A percentile compares a stretch with the other conserved stretches of the same genome.
Conservation (phyloP, 106 monocot species). For the Dioscorea zingiberensis region DNA sequence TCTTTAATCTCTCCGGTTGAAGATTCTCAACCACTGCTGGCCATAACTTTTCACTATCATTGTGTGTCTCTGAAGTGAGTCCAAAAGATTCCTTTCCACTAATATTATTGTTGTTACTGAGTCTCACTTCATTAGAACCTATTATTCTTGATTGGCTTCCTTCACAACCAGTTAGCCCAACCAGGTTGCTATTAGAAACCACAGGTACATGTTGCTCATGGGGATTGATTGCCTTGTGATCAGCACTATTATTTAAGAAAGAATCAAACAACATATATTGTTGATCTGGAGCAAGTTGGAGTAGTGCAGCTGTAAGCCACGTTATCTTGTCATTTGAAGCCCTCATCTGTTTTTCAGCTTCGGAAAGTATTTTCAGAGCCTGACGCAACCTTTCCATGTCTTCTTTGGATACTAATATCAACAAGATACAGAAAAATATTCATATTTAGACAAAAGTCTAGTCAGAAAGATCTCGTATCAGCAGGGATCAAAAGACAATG, state of each 20-base stretch:
- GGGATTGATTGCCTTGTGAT: constrained; percentile 1
- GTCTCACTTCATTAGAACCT: too few species aligned
- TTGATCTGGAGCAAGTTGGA: constrained; percentile 93
- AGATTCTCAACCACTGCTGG: constrained; percentile 48
- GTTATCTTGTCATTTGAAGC: constrained; percentile 89
- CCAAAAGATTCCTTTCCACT: too few species aligned
- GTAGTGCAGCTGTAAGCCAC: constrained; percentile 90
- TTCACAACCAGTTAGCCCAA: too few species aligned
- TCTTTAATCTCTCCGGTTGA: constrained; percentile 37
- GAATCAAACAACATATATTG: constrained; percentile 51
- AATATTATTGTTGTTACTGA: too few species aligned
- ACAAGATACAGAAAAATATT: background rate
- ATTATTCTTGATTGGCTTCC: too few species aligned
- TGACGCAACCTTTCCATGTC: constrained; percentile 78
- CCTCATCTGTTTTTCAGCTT: constrained; percentile 86
- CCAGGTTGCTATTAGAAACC: too few species aligned
- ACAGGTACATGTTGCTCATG: too few species aligned
- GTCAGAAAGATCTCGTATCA: too few species aligned
- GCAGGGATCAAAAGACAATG: too few species aligned
- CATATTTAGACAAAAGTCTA: constrained; percentile 3
- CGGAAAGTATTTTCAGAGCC: constrained; percentile 84
- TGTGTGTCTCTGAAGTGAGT: constrained; percentile 10
- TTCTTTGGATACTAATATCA: constrained; percentile 70
- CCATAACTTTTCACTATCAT: constrained; percentile 53
- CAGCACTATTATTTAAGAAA: constrained; percentile 10